Conservation (phyloP, 73 alveolate genomes). For the Tetrahymena malaccensis region DNA sequence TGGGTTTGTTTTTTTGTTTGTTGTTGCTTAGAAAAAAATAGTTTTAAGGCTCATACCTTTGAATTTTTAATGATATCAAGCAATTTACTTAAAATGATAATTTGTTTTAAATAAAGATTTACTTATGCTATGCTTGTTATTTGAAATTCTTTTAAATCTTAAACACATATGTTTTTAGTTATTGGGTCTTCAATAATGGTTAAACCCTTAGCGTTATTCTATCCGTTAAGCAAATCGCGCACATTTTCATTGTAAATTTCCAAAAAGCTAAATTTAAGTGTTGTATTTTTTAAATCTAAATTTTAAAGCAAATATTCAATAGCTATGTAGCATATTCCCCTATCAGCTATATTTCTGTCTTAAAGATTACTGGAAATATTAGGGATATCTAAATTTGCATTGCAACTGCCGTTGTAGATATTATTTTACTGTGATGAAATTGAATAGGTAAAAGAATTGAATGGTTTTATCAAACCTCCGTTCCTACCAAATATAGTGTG, state of each 20-base stretch:
- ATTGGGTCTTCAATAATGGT: neutral
- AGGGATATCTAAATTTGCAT: neutral
- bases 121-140: neutral
- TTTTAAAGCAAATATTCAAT: neutral
- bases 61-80: too few species aligned
- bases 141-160: neutral
- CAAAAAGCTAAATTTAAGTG: slow-evolving; percentile 19
- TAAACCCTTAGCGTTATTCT: neutral
- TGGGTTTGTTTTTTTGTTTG: neutral
- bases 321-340: slow-evolving; percentile 24
- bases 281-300: slow-evolving; percentile 2
- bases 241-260: slow-evolving; percentile 35
- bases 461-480: slow-evolving; percentile 4
- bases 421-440: neutral
- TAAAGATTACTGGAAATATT: neutral
- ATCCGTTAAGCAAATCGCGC: slow-evolving; percentile 13
- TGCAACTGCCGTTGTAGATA: neutral
- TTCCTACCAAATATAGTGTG: slow-evolving; percentile 54
- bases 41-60: too few species aligned
- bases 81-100: neutral
- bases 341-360: neutral
- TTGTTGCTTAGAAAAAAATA: too few species aligned
- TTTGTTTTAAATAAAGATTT: neutral
- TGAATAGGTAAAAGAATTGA: neutral
- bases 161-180: neutral